A percentile compares a stretch with the other conserved stretches of the same genome.
These are phyloP conservation scores for Paraconiothyrium brasiliense DNA, from an alignment of 2,329 filamentous ascomycete species.

Conservation along the genomic window DNA sequence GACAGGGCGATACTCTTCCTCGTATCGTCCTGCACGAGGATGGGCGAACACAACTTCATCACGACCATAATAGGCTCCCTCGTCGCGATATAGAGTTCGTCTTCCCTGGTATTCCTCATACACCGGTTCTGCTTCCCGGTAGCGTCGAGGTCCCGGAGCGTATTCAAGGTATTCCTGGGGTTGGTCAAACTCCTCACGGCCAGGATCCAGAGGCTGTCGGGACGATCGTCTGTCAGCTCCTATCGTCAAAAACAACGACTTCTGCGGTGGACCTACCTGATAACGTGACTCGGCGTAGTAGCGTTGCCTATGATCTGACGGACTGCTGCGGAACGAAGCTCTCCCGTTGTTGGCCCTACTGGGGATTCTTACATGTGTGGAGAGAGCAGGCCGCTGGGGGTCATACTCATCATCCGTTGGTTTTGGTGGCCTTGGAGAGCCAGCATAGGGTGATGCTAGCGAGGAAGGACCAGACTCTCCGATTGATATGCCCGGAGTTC, in stretches of 20 bases:
- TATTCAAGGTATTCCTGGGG: constrained; percentile 43
- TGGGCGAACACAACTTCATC: constrained; percentile 41
- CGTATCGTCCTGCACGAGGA: constrained; percentile 38
- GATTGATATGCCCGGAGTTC: constrained; percentile 27
- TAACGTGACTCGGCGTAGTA: constrained; percentile 45
- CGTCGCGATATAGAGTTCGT: constrained; percentile 44
- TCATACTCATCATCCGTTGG: constrained; percentile 60
- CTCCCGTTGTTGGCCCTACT: constrained; percentile 30
- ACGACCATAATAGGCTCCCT: constrained; percentile 39
- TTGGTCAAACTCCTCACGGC: constrained; percentile 40
- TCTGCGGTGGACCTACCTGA: constrained; percentile 42
- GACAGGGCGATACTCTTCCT: constrained; percentile 39
- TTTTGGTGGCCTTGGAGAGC: constrained; percentile 45
- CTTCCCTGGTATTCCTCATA: constrained; percentile 44
- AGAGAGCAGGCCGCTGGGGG: constrained; percentile 52
- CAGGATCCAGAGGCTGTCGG: constrained; percentile 39
- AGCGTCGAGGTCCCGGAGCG: constrained; percentile 38
- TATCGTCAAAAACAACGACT: constrained; percentile 12
- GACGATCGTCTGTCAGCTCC: constrained; percentile 27
- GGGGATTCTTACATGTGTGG: constrained; percentile 27
- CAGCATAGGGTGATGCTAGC: constrained; percentile 34
- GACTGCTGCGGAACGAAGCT: constrained; percentile 35
- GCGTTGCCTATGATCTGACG: constrained; percentile 38
- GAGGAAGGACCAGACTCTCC: constrained; percentile 35
- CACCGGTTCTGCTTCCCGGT: constrained; percentile 32